Percentiles rank a stretch among this genome's conserved stretches.
phyloP scores from a whole-genome alignment of 2,329 filamentous ascomycete genomes.

The Aspergillus pseudoglaucus region DNA sequence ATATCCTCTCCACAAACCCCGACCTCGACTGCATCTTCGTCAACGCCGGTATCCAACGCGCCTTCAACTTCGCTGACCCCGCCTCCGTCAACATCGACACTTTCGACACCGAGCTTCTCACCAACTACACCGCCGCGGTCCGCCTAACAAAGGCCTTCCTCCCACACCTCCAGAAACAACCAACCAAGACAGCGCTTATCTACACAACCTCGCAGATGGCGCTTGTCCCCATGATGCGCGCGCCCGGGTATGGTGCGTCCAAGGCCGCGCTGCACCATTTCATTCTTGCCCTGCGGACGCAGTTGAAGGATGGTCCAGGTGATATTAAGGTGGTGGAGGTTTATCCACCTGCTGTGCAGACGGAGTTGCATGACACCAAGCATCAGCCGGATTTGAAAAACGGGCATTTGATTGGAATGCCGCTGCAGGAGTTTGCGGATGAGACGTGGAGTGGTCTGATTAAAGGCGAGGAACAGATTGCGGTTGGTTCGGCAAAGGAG shows the following conservation, averaged over 20 bases:
- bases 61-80: constrained; percentile 45
- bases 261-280: constrained; percentile 53
- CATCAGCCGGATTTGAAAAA: constrained; percentile 50
- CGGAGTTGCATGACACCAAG: constrained; percentile 50
- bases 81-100: constrained; percentile 40
- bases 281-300: constrained; percentile 46
- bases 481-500: constrained; percentile 40
- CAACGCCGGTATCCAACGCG: constrained; percentile 49
- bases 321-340: constrained; percentile 51
- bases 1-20: constrained; percentile 37
- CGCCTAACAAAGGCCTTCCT: constrained; percentile 46
- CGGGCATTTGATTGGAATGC: constrained; percentile 48
- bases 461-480: constrained; percentile 47
- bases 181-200: constrained; percentile 37
- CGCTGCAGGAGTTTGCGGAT: constrained; percentile 46
- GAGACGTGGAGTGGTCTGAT: constrained; percentile 43
- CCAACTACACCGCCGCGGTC: constrained; percentile 47
- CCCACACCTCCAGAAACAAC: constrained; percentile 43
- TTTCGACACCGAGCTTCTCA: constrained; percentile 43
- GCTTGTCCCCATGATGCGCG: constrained; percentile 43
- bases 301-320: constrained; percentile 35
- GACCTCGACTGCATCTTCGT: constrained; percentile 49
- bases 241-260: constrained; percentile 49
- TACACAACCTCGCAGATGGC: constrained; percentile 48
- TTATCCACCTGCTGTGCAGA: constrained; percentile 52